Evolutionary conservation across 2,329 filamentous ascomycete species (phyloP), one percentile per base, ranked within the genome.

Genomic region (Tolypocladium sp.): DNA sequence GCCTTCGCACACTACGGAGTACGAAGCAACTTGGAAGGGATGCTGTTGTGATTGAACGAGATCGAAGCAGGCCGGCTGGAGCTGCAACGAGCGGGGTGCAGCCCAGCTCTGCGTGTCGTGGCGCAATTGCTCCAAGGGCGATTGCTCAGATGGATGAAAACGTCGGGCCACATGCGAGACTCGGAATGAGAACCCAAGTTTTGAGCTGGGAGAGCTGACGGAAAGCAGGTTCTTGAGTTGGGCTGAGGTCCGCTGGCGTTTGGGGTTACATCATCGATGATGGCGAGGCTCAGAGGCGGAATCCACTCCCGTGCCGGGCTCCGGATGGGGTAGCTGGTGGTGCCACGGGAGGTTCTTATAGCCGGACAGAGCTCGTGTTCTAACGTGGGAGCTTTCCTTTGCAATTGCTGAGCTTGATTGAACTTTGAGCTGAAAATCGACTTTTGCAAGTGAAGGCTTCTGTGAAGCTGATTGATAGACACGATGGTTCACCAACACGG

Each of bases 401-500:
- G 17, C 8, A 9, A 3, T 33, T 30, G 17, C 17, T n/a, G 7
- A 30, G 25, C 44, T 17, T n/a, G 27, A 7, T 30, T 49, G 44
- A 30, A 22, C 22, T 27, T 13, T 52, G 25, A 33, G 9, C 30
- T 22, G 30, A 22, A n/a, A 51, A 20, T 12, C 49, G 49, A 52
- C 27, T n/a, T 6, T n/a, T 52, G 9, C 9, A 35, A 13, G 6
- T 13, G 17, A 52, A 6, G 27, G 20, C 20, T 35, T 22, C 30
- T 3, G 30, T 1, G 9, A 30, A 7, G 8, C 38, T 41, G 25
- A 22, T 8, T 20, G 25, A 51, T 17, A 15, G 37, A 22, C 66
- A 76, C 62, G 27, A 81, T 82, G 79, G 79, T 81, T 58, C 68
- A 73, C 60, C 79, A 82, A 62, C 75, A 80, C 68, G 76, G 75